Evolutionary conservation across 257 asterid genomes (phyloP).

Genomic region (Jaltomata sinuosa): DNA sequence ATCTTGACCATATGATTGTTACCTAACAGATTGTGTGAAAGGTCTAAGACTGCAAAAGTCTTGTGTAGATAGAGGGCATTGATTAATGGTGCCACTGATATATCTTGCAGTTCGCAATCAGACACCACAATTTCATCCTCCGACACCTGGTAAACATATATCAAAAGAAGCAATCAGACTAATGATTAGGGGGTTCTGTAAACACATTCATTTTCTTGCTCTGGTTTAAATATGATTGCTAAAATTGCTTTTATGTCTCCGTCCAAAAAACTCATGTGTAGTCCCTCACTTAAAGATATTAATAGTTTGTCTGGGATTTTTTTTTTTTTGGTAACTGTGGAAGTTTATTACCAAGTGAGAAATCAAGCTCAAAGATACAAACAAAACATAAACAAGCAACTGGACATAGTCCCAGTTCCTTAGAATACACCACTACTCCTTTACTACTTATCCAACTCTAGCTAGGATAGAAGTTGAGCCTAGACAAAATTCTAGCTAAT

Average conservation of each 20-base stretch:
- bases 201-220: not conserved
- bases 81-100: slow-evolving; percentile 69
- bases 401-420: too few species aligned
- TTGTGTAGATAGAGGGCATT: slow-evolving; percentile 72
- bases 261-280: not conserved
- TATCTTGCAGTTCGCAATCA: slow-evolving; percentile 77
- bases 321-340: too few species aligned
- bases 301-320: not conserved
- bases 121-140: slow-evolving; percentile 81
- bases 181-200: not conserved
- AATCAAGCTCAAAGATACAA: too few species aligned
- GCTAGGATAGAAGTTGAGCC: too few species aligned
- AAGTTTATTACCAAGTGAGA: too few species aligned
- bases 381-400: too few species aligned
- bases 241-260: not conserved
- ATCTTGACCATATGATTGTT: slow-evolving; percentile 1
- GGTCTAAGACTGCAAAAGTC: slow-evolving; percentile 69
- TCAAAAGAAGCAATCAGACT: slow-evolving; percentile 5
- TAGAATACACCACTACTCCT: too few species aligned
- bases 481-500: too few species aligned
- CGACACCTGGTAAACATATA: slow-evolving; percentile 49
- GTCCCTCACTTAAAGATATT: not conserved
- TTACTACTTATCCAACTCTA: too few species aligned
- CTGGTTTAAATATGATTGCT: not conserved
- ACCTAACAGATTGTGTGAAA: slow-evolving; percentile 94